Evolutionary conservation across 176 grass and related monocot genomes (phyloP).

Genomic region (Chrysopogon serrulatus): DNA sequence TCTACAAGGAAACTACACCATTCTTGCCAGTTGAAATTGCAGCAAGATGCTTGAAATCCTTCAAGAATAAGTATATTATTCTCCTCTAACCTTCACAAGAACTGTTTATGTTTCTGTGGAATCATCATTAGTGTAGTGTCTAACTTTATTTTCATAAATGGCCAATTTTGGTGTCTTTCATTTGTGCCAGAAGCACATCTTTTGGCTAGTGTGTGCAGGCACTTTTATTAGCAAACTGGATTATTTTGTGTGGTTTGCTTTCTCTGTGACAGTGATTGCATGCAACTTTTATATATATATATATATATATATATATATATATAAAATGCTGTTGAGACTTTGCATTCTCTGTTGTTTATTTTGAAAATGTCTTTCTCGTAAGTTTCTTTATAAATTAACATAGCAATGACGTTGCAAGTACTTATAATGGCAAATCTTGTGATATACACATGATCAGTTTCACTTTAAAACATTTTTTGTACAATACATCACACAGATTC

Average conservation of each 20-base stretch:
- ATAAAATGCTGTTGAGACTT: no score
- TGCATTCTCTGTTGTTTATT: no score
- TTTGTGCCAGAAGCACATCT: no score
- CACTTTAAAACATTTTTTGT: background rate
- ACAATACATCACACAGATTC: background rate
- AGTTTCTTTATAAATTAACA: background rate
- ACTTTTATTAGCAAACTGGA: background rate
- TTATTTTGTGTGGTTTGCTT: no score
- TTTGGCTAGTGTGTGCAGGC: background rate
- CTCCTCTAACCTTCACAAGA: background rate
- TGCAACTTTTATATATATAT: background rate
- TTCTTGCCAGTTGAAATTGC: slow-evolving; percentile 12
- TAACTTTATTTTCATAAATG: no score
- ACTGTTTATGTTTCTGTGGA: background rate
- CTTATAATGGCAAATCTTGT: background rate
- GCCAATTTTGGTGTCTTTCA: background rate
- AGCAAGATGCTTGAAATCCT: background rate
- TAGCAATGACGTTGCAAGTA: background rate
- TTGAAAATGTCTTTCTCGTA: no score
- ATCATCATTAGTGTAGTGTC: background rate
- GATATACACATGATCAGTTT: background rate
- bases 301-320: no score
- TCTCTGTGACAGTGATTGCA: no score
- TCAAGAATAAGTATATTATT: background rate
- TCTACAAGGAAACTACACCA: background rate